Evolutionary conservation across 495 filamentous ascomycete genomes (phyloP), one percentile per base, ranked within the genome.

Genomic region (Platismatia glauca): DNA sequence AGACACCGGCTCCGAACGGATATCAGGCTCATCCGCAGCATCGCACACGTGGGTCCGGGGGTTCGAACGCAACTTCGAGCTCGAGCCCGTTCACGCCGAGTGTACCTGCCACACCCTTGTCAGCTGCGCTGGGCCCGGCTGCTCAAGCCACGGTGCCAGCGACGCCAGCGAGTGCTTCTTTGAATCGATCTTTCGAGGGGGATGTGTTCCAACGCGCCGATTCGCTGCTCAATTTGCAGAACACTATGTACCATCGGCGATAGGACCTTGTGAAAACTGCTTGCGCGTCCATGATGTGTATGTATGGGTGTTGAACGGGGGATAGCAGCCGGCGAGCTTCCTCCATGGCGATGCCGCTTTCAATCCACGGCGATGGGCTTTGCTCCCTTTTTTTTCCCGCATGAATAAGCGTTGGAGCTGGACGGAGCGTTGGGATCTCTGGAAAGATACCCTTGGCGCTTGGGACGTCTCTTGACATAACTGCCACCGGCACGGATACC

Each of bases 51-150:
- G 62, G 57, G 12, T 67, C 65, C 39, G 55, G 60, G 31, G 65
- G 53, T 13, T 67, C 61, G 20, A 48, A 38, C 6, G 86, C 83
- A 35, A 77, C 75, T 60, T 66, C 62, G 57, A 73, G 63, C 53
- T 69, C 27, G 61, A 72, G 63, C 66, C 66, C 53, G 69, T 69
- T 59, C 68, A 74, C 29, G 22, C 50, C 60, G 31, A 71, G 76
- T 48, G 69, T 86, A 13, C 84, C 83, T 38, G 78, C 85, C 7
- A 88, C 85, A 7, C 91, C 91, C 9, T 78, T 93, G 62, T 92
- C 88, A 67, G 91, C 91, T 20, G 91, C 91, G 18, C 81, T 96
- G 6, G 91, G 91, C 7, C 89, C 90, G 11, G 91, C 91, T 43
- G 90, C 89, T 20, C 89, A 94, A 71, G 90, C 91, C 3, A 96